Conservation (phyloP, 352 stramenopile genomes). For the Salisapilia sapeloensis region DNA sequence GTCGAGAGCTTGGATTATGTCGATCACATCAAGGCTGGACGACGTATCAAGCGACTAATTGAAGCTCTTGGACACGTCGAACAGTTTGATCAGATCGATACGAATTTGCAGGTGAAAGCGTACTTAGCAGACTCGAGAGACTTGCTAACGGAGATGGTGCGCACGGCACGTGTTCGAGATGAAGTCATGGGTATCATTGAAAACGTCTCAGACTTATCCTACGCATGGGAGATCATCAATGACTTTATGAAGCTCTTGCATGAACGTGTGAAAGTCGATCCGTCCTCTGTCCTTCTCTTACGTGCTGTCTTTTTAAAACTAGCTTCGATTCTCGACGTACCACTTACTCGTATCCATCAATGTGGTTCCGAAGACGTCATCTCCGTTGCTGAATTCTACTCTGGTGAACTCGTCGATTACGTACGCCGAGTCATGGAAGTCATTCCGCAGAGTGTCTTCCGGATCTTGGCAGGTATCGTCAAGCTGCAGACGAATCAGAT, state of each 20-base stretch:
- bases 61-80: constrained; percentile 89
- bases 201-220: constrained; percentile 89
- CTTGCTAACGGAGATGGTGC: constrained; percentile 90
- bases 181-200: constrained; percentile 87
- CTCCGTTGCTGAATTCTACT: constrained; percentile 90
- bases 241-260: constrained; percentile 91
- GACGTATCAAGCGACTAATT: constrained; percentile 89
- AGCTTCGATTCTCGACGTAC: constrained; percentile 87
- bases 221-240: constrained; percentile 89
- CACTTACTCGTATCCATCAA: constrained; percentile 86
- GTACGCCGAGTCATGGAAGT: constrained; percentile 90
- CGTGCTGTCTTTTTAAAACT: constrained; percentile 91
- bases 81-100: constrained; percentile 92
- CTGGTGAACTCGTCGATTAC: constrained; percentile 86
- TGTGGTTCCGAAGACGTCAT: constrained; percentile 85
- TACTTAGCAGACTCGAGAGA: constrained; percentile 86
- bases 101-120: constrained; percentile 89
- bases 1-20: constrained; percentile 83
- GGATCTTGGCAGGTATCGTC: constrained; percentile 87
- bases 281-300: constrained; percentile 84
- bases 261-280: constrained; percentile 84
- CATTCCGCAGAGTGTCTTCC: constrained; percentile 89
- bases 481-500: constrained; percentile 87
- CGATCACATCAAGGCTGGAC: constrained; percentile 86
- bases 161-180: constrained; percentile 86